These are phyloP conservation scores for Naganishia sp. DNA, from an alignment of 1,284 basidiomycete species.

Conservation along the genomic window DNA sequence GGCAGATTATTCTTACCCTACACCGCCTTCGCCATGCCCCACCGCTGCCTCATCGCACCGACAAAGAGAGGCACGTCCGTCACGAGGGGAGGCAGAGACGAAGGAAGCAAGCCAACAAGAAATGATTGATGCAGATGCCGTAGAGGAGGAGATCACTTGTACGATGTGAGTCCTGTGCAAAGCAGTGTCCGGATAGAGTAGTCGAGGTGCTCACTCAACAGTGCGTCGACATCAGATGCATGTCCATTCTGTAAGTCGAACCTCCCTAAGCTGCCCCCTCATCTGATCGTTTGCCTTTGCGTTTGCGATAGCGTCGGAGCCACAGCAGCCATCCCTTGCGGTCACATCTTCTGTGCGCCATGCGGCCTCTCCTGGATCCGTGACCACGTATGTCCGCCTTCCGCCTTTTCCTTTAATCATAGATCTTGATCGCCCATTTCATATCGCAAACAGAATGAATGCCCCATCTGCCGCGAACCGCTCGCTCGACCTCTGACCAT, in stretches of 20 bases:
- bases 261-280: too few relatives aligned
- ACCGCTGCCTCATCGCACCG: too few relatives aligned
- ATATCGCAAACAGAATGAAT: neutral
- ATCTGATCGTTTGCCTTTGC: neutral
- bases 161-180: conserved; percentile 13
- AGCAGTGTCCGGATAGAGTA: neutral
- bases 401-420: too few relatives aligned
- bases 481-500: neutral
- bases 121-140: conserved; percentile 5
- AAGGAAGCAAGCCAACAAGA: too few relatives aligned
- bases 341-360: conserved; percentile 18
- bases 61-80: too few relatives aligned
- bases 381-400: neutral
- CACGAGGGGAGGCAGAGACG: neutral
- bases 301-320: conserved; percentile 12
- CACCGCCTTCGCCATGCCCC: too few relatives aligned
- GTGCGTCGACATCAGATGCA: conserved; percentile 5
- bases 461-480: conserved; percentile 19
- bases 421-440: neutral
- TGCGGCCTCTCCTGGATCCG: conserved; percentile 18
- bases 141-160: conserved; percentile 29
- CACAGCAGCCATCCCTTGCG: conserved; percentile 15
- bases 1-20: too few relatives aligned
- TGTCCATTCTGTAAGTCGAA: conserved; percentile 8
- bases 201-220: neutral